Base-by-base conservation (phyloP, 2,329 filamentous ascomycete species). In the Amphichorda felina region DNA sequence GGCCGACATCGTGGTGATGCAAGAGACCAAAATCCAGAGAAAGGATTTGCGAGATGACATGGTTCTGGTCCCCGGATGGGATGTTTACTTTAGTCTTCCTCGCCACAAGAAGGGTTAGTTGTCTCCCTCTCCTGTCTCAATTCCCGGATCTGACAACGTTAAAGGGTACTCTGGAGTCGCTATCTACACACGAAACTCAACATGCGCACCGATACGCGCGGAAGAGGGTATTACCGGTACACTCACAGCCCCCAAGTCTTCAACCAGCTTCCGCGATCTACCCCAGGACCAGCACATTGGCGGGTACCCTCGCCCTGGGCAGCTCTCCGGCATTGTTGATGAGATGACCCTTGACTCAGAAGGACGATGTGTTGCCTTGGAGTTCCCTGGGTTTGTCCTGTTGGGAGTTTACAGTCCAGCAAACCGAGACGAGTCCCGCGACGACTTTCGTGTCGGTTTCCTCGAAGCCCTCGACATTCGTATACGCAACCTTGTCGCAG, bases 1-100 rank as follows among this genome's bases (percentile, higher is more conserved):
- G 54, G 79, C 88, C 36, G 91, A 98, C 55, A 91, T 98, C 43
- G 77, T 96, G 14, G 71, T 95, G 39, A 87, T 96, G 66, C 91
- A 98, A 56, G 91, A 96, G 59, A 79, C 86, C 30, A 98, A 96
- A 60, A 95, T 96, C 28, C 91, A 96, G 53, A 73, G 82, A 38
- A 94, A 94, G 53, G 88, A 95, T 46, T 65, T 98, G 2, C 72
- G 69, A 28, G 91, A 96, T 67, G 91, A 96, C 47, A 96, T 96
- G 86, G 88, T 96, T 8, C 65, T 96, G 24, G 77, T 96, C 0
- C 78, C 84, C 0, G 91, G 91, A 10, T 98, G 89, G 89, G 91
- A 98, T 54, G 88, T 88, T 44, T 94, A 81, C 59, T 95, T 95
- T 60, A 95, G 87, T 53, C 66, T 98, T 17, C 91, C 91, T 0